Evolutionary conservation across 345 rosid genomes (phyloP), one percentile per base, ranked within the genome.

Genomic region (Excoecaria cochinchinensis): DNA sequence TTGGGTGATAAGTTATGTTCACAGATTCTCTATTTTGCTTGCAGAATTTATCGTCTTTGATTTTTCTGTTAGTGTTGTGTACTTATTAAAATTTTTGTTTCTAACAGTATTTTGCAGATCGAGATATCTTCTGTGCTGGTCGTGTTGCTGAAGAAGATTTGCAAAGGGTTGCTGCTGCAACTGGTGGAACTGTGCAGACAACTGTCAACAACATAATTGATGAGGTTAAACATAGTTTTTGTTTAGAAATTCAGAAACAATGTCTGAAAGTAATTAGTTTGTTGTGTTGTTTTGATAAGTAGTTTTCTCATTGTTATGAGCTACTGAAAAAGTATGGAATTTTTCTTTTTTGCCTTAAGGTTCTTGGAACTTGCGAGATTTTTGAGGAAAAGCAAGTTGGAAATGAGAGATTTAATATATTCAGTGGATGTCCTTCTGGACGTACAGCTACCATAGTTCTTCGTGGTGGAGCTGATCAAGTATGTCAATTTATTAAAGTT

Each of bases 401-500:
- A 81, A 90, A 91, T 77, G 99, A 96, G 83, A 91, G 99, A 84
- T 96, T 90, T 79, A 96, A 96, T 78, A 90, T 96, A 85, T 96
- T 96, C 88, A 91, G 97, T 53, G 99, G 99, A 69, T 96, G 99
- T 83, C 97, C 97, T 66, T 92, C 94, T 39, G 99, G 95, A 77
- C 83, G 3, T 50, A 96, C 99, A 48, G 99, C 99, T 19, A 96
- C 99, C 44, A 91, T 96, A 63, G 98, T 96, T 81, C 97, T 96
- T 79, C 99, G 99, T 76, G 99, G 99, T 83, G 99, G 99, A 77
- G 99, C 99, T 74, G 98, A 93, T 88, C 99, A 96, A 97, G 99
- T 96, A 73, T 84, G 75, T 73, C 64, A 46, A 24, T 63, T 80
- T 36, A 58, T 69, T 70, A 70, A 70, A 63, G 38, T 21, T 53